phyloP scores from a whole-genome alignment of 345 rosid genomes.

The Gossypium sturtianum region DNA sequence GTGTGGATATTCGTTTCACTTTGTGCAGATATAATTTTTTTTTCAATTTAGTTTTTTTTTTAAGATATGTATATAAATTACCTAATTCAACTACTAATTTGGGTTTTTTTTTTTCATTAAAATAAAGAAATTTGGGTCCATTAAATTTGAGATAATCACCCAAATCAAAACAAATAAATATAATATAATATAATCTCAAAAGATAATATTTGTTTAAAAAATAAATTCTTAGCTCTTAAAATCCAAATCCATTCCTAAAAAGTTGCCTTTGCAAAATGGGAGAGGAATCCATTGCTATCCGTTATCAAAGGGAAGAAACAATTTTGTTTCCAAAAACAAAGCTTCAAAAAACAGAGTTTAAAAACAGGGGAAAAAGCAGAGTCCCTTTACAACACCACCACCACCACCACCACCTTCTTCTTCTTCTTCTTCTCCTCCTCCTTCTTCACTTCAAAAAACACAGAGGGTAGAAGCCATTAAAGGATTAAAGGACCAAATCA shows the following conservation, averaged over 20 bases:
- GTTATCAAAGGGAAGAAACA: background rate
- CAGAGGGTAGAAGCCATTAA: background rate
- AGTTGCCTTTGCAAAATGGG: background rate
- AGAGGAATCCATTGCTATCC: background rate
- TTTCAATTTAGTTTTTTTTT: too few species aligned
- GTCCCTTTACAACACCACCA: background rate
- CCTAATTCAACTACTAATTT: background rate
- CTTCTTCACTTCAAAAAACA: too few species aligned
- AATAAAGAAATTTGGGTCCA: background rate
- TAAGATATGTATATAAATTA: too few species aligned
- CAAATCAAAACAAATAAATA: background rate
- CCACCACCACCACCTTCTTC: background rate
- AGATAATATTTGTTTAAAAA: background rate
- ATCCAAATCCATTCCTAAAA: slow-evolving; percentile 1
- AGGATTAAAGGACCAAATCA: slow-evolving; percentile 2
- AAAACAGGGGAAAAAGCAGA: slow-evolving; percentile 21
- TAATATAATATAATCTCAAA: background rate
- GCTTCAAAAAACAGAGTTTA: slow-evolving; percentile 12
- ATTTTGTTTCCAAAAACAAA: background rate
- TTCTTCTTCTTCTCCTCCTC: background rate
- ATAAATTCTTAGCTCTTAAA: background rate
- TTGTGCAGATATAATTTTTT: too few species aligned
- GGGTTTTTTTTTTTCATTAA: background rate
- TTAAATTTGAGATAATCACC: background rate
- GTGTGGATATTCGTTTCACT: too few species aligned